These are phyloP conservation scores for Goniomonas avonlea DNA, from an alignment of 78 protist genomes.

Conservation along the genomic window DNA sequence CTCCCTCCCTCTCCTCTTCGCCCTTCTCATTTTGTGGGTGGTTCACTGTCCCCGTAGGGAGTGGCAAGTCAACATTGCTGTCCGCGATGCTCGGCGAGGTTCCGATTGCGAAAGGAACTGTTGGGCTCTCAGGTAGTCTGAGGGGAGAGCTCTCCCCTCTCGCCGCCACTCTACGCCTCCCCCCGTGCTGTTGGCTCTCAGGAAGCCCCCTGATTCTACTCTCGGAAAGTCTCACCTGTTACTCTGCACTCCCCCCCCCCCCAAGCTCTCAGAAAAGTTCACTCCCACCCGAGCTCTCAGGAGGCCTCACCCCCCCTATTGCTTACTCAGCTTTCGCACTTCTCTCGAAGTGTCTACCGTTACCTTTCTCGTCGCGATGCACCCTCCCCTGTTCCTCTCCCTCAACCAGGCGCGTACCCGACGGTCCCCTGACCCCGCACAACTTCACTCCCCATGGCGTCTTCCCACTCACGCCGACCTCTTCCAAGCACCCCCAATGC, in stretches of 20 bases:
- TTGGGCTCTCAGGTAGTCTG: neutral
- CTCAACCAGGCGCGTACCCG: neutral
- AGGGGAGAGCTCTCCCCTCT: neutral
- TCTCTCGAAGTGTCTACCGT: too few relatives aligned
- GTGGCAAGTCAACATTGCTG: slow-evolving; percentile 68
- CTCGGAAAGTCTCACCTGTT: neutral
- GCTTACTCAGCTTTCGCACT: too few relatives aligned
- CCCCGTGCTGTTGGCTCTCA: neutral
- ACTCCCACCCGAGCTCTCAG: too few relatives aligned
- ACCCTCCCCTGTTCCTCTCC: too few relatives aligned
- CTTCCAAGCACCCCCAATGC: too few relatives aligned
- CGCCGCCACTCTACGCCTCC: neutral
- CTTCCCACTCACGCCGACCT: neutral
- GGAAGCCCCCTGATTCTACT: neutral
- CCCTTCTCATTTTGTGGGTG: too few relatives aligned
- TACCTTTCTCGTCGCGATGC: too few relatives aligned
- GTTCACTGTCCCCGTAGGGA: slow-evolving; percentile 54
- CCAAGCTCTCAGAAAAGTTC: neutral
- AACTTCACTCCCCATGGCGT: neutral
- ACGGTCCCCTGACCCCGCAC: neutral
- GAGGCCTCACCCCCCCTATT: too few relatives aligned
- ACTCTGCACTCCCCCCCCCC: neutral
- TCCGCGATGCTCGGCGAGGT: slow-evolving; percentile 61
- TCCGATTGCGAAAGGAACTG: neutral
- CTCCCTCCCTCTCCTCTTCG: too few relatives aligned